phyloP scores from a whole-genome alignment of 2,329 filamentous ascomycete species.

The Colletotrichum nymphaeae region DNA sequence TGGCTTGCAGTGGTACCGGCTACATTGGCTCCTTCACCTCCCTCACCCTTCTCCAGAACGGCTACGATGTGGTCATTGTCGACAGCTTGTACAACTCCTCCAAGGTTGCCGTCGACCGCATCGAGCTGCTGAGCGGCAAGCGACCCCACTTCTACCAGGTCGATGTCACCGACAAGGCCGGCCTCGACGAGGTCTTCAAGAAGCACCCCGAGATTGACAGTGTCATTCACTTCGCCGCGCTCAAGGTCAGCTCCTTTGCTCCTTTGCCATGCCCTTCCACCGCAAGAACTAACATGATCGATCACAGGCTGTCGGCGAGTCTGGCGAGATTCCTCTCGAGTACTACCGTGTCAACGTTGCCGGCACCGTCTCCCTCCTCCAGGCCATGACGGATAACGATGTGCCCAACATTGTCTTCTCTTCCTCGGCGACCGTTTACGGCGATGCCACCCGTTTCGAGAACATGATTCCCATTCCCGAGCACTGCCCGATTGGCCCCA shows the following conservation, averaged over 20 bases:
- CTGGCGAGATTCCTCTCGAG: constrained; percentile 90
- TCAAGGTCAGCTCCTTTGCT: constrained; percentile 75
- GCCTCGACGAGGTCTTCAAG: constrained; percentile 86
- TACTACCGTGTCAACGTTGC: constrained; percentile 98
- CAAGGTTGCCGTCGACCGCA: constrained; percentile 89
- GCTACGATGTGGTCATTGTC: constrained; percentile 95
- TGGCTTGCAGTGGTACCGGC: constrained; percentile 82
- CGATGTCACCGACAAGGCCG: constrained; percentile 88
- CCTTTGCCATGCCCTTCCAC: not conserved
- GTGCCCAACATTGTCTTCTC: constrained; percentile 99
- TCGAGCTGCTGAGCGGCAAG: constrained; percentile 92
- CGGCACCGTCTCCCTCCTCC: constrained; percentile 88
- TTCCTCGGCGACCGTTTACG: constrained; percentile 97
- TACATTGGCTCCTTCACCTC: constrained; percentile 99
- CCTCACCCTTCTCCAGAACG: constrained; percentile 90
- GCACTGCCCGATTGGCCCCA: constrained; percentile 93
- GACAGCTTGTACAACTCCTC: constrained; percentile 99
- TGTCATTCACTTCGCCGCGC: constrained; percentile 97
- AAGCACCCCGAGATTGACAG: constrained; percentile 95
- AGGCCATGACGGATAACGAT: constrained; percentile 88
- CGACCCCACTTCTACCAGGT: constrained; percentile 85
- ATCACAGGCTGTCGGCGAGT: constrained; percentile 92
- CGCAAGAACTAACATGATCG: not conserved
- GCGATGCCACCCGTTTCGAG: constrained; percentile 93
- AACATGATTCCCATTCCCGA: constrained; percentile 99